Percentiles rank a stretch among this genome's conserved stretches.
Conservation (phyloP, 129 eudicot genomes). For the Flaveria sonorensis region DNA sequence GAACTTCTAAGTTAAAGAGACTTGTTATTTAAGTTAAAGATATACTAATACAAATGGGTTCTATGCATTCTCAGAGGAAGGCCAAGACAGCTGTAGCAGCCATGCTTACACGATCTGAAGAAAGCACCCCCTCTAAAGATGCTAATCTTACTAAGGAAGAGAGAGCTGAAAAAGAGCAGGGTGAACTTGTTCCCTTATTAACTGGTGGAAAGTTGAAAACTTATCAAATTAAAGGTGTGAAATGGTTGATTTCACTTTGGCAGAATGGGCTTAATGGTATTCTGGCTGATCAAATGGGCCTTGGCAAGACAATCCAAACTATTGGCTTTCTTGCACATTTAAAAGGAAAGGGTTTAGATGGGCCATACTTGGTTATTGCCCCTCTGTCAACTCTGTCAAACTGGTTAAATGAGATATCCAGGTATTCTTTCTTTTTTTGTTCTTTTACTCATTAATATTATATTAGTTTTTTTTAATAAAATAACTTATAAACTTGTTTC, state of each 20-base stretch:
- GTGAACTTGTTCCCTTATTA: conserved; percentile 76
- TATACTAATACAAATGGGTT: not conserved
- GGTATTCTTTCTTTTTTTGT: conserved; percentile 51
- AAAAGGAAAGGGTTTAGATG: conserved; percentile 96
- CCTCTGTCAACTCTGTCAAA: conserved; percentile 96
- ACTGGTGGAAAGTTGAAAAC: conserved; percentile 97
- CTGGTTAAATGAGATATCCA: conserved; percentile 81
- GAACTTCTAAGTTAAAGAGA: not conserved
- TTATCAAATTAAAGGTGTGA: conserved; percentile 92
- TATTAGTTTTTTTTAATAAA: not conserved
- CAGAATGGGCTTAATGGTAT: conserved; percentile 97
- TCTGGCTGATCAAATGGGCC: conserved; percentile 99
- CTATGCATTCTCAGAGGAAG: conserved; percentile 52
- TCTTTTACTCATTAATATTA: not conserved
- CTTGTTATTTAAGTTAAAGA: not conserved
- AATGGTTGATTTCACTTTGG: conserved; percentile 96
- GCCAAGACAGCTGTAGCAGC: conserved; percentile 96
- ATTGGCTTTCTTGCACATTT: conserved; percentile 94
- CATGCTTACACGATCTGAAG: conserved; percentile 77
- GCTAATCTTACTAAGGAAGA: conserved; percentile 61
- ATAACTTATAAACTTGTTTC: not conserved
- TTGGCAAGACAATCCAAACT: conserved; percentile 97
- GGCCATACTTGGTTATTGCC: conserved; percentile 94
- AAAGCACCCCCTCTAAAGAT: conserved; percentile 61
- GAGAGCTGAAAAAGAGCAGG: conserved; percentile 73